phyloP scores from a whole-genome alignment of 768 basidiomycete species.

The Lyophyllum decastes region DNA sequence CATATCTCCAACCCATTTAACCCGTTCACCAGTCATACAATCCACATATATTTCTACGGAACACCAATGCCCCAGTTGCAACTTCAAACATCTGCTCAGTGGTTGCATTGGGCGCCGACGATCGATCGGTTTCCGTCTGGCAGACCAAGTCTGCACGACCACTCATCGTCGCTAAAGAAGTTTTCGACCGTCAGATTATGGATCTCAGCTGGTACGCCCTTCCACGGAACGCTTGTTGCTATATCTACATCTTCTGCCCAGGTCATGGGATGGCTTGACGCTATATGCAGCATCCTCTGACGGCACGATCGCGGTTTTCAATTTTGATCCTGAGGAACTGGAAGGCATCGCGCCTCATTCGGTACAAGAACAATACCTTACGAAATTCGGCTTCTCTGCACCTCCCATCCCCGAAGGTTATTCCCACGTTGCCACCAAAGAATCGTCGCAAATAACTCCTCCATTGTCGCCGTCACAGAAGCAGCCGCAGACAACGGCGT shows the following conservation, averaged over 20 bases:
- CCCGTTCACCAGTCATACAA: constrained; percentile 69
- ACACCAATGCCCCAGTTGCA: constrained; percentile 62
- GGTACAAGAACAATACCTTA: constrained; percentile 77
- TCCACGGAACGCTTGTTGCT: neutral
- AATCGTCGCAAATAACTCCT: constrained; percentile 38
- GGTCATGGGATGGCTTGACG: constrained; percentile 91
- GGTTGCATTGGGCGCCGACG: constrained; percentile 91
- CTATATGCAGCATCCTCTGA: constrained; percentile 96
- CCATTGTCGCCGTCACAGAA: constrained; percentile 45
- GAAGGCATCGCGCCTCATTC: constrained; percentile 77
- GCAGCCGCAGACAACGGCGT: constrained; percentile 32
- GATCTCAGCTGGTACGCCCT: constrained; percentile 87
- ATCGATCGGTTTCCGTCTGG: constrained; percentile 94
- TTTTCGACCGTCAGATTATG: constrained; percentile 93
- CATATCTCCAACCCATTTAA: neutral
- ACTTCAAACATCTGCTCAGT: constrained; percentile 89
- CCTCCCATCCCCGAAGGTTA: constrained; percentile 72
- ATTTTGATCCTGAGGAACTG: constrained; percentile 77
- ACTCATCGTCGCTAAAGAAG: constrained; percentile 89
- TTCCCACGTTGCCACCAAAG: constrained; percentile 48
- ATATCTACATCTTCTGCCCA: constrained; percentile 28
- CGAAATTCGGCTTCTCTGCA: constrained; percentile 74
- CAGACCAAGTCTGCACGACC: constrained; percentile 91
- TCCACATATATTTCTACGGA: constrained; percentile 89
- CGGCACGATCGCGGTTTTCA: constrained; percentile 88